These are phyloP conservation scores for Ensete ventricosum DNA, from an alignment of 176 grass and related monocot genomes.

Conservation along the genomic window DNA sequence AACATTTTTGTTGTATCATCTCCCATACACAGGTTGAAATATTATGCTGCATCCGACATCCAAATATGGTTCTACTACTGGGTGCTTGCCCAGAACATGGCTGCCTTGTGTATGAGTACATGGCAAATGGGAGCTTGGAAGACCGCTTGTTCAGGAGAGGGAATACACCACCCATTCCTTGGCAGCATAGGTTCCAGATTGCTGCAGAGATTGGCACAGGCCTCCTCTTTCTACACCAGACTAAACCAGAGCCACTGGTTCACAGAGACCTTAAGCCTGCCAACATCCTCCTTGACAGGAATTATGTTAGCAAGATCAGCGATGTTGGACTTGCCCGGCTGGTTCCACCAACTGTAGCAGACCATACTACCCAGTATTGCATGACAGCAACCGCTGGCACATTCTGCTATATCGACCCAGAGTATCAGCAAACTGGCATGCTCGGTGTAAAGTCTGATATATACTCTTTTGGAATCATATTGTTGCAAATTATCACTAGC, in stretches of 20 bases:
- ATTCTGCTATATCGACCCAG: constrained; percentile 3
- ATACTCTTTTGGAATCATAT: constrained; percentile 5
- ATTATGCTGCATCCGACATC: not conserved
- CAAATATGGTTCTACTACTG: not conserved
- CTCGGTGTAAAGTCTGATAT: not conserved
- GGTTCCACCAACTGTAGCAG: not conserved
- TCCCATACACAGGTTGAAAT: not conserved
- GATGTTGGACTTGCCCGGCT: not conserved
- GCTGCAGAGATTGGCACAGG: not conserved
- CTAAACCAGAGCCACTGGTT: not conserved
- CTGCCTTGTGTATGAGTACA: not conserved
- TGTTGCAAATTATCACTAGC: not conserved
- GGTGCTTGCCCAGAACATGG: not conserved
- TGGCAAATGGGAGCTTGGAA: not conserved
- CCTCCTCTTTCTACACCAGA: constrained; percentile 7
- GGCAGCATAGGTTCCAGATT: constrained; percentile 1
- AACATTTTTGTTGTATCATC: not conserved
- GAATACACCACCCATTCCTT: not conserved
- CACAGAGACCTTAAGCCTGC: not conserved
- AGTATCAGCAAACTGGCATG: constrained; percentile 1
- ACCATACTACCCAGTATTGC: not conserved
- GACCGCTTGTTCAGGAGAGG: not conserved
- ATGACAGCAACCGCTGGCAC: constrained; percentile 3
- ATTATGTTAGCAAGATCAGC: constrained; percentile 3
- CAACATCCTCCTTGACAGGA: constrained; percentile 4